Base-by-base conservation (phyloP, 148 eudicot genomes). In the Rhododendron henanense region DNA sequence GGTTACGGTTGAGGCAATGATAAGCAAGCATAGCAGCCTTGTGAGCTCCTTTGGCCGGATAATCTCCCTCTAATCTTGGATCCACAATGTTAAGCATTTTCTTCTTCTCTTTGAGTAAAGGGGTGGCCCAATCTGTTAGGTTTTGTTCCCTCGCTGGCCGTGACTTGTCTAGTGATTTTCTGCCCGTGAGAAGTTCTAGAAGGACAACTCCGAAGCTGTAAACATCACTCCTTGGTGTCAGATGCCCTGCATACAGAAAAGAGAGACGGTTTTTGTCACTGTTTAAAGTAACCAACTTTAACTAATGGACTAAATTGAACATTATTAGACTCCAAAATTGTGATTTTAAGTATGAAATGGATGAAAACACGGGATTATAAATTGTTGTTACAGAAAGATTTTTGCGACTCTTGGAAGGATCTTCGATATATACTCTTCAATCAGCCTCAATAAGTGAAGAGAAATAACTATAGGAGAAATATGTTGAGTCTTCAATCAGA, bases 21-120 rank as follows among this genome's bases (percentile, higher is more conserved):
- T 94, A 95, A 28, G 97, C 93, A 59, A 95, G 92, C 96, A 95
- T 95, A 6, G 95, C 98, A 10, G 97, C 97, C 92, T 94, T 95
- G 18, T 94, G 96, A 31, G 89, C 92, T 79, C 92, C 94, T 91
- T 92, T 95, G n/a, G 89, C 74, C 0, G 98, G 98, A 88, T 93
- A 95, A 84, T 95, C 93, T 51, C 91, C 95, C 21, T 91, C 94
- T 33, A 95, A 80, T 84, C 98, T 88, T 6, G 95, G 92, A 85
- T 95, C 97, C 3, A 94, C 90, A 33, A 95, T 90, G 91, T 90
- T 90, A 6, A 91, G 87, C 78, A 93, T 44, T 85, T 93, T 95
- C 90, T 94, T 95, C 93, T 93, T 95, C 86, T 95, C 98, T 86
- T 73, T 90, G 1, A 95, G 95, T 74, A 95, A 88, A 14, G 98